phyloP scores from a whole-genome alignment of 176 grass and related monocot genomes.

The Eleusine coracana region DNA sequence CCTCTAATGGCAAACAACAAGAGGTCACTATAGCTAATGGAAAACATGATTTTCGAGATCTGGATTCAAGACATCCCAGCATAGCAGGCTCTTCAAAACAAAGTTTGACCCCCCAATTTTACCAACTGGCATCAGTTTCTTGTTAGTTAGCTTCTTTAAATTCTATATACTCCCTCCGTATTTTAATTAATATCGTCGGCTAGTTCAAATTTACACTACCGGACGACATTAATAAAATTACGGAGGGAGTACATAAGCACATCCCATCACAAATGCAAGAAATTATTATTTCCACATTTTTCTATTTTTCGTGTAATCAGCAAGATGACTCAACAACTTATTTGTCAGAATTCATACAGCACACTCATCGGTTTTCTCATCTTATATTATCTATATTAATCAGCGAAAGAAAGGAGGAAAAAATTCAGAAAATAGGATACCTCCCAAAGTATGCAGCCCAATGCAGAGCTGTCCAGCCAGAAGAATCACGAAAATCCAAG shows the following conservation, averaged over 20 bases:
- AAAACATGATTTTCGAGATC: slow-evolving; percentile 18
- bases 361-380: background rate
- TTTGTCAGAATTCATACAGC: slow-evolving; percentile 8
- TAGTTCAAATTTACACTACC: too few relatives aligned
- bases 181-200: too few relatives aligned
- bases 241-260: background rate
- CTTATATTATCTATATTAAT: slow-evolving; percentile 25
- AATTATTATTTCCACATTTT: slow-evolving; percentile 12
- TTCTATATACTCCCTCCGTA: background rate
- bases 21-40: slow-evolving; percentile 24
- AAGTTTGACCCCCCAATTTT: slow-evolving; percentile 28
- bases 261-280: slow-evolving; percentile 6
- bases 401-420: slow-evolving; percentile 13
- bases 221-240: too few relatives aligned
- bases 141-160: slow-evolving; percentile 9
- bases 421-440: slow-evolving; percentile 50
- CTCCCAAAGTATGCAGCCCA: slow-evolving; percentile 87
- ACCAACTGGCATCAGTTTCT: slow-evolving; percentile 12
- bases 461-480: slow-evolving; percentile 93
- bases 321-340: too few relatives aligned
- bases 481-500: slow-evolving; percentile 95
- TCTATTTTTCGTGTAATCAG: slow-evolving; percentile 14
- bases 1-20: background rate
- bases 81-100: slow-evolving; percentile 37
- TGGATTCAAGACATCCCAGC: background rate